Conservation (phyloP, 768 basidiomycete species). For the Panaeolus papilionaceus region DNA sequence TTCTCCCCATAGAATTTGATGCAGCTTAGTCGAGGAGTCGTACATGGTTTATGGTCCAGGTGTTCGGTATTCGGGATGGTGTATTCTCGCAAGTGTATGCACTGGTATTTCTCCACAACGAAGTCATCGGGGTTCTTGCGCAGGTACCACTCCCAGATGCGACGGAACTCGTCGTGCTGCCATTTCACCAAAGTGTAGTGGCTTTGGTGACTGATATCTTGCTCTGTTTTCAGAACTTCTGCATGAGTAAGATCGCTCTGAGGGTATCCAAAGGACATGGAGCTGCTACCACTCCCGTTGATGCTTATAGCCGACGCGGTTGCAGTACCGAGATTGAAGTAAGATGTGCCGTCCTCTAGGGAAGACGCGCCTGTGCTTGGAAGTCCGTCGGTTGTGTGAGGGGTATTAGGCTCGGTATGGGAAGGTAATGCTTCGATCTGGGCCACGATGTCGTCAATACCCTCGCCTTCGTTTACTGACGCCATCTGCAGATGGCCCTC, state of each 20-base stretch:
- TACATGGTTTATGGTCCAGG: slow-evolving; percentile 75
- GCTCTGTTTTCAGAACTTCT: slow-evolving; percentile 60
- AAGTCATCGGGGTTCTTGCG: slow-evolving; percentile 88
- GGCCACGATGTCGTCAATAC: slow-evolving; percentile 62
- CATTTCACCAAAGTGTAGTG: slow-evolving; percentile 71
- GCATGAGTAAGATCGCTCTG: slow-evolving; percentile 36
- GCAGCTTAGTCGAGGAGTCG: slow-evolving; percentile 73
- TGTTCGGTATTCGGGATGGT: slow-evolving; percentile 77
- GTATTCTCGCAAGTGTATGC: slow-evolving; percentile 81
- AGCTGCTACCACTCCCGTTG: slow-evolving; percentile 10
- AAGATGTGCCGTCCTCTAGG: slow-evolving; percentile 35
- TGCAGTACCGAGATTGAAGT: slow-evolving; percentile 34
- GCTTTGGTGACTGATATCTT: slow-evolving; percentile 81
- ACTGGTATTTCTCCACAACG: slow-evolving; percentile 92
- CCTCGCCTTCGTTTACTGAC: slow-evolving; percentile 22
- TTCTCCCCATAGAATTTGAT: slow-evolving; percentile 93
- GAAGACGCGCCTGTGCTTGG: slow-evolving; percentile 31
- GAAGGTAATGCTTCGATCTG: slow-evolving; percentile 66
- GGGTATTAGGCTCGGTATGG: slow-evolving; percentile 39
- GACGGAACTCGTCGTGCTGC: slow-evolving; percentile 86
- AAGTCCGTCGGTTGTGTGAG: slow-evolving; percentile 49
- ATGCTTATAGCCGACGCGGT: slow-evolving; percentile 3
- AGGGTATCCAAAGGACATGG: slow-evolving; percentile 27
- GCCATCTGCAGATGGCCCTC: slow-evolving; percentile 18
- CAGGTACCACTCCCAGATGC: slow-evolving; percentile 96